Evolutionary conservation across 2,329 filamentous ascomycete genomes (phyloP).

Genomic region (Phialophora chinensis): DNA sequence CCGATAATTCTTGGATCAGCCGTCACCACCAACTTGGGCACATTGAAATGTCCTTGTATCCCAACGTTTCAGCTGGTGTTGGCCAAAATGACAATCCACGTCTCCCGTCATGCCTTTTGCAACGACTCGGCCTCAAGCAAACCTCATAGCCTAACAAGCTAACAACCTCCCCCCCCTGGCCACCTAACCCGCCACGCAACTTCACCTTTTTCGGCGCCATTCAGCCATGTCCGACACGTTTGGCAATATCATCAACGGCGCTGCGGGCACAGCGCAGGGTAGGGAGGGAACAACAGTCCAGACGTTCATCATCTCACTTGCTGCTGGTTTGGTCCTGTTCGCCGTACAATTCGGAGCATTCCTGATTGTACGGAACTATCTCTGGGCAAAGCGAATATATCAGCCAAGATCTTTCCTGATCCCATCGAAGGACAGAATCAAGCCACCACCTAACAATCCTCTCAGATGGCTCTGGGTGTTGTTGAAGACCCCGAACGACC

Average conservation of each 20-base stretch:
- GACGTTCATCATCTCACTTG: constrained; percentile 42
- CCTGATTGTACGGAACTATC: constrained; percentile 40
- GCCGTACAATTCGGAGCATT: constrained; percentile 40
- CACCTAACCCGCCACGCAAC: not conserved
- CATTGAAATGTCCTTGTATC: constrained; percentile 12
- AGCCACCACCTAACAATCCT: constrained; percentile 41
- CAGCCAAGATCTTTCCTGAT: constrained; percentile 43
- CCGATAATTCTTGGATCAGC: constrained; percentile 5
- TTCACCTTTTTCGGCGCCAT: not conserved
- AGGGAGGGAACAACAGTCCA: constrained; percentile 41
- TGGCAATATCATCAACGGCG: constrained; percentile 40
- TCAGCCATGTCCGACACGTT: constrained; percentile 26
- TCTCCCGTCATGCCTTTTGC: constrained; percentile 10
- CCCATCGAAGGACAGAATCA: constrained; percentile 40
- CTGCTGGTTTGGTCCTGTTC: constrained; percentile 42
- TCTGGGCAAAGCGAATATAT: constrained; percentile 40
- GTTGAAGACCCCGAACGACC: constrained; percentile 39
- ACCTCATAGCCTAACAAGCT: not conserved
- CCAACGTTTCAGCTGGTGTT: constrained; percentile 1
- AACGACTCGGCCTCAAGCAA: constrained; percentile 5
- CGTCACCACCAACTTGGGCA: constrained; percentile 9
- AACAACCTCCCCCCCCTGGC: not conserved
- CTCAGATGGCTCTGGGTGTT: constrained; percentile 41
- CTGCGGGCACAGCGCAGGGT: constrained; percentile 41
- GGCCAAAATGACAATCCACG: not conserved